These are phyloP conservation scores for Gossypium herbaceum DNA, from an alignment of 345 rosid species.

Conservation along the genomic window DNA sequence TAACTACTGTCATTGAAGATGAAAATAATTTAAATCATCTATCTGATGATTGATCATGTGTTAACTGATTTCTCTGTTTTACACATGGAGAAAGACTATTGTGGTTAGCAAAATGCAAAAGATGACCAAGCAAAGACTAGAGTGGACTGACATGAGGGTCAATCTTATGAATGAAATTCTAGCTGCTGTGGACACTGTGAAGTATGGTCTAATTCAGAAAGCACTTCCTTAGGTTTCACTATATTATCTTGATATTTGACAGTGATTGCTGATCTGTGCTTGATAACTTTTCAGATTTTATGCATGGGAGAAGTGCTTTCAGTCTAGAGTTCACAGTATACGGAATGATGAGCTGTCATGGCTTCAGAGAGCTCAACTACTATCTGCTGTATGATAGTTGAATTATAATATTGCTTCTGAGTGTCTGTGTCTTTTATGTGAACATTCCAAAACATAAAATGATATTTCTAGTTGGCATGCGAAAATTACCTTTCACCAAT, in stretches of 20 bases:
- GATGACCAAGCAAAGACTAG: slow-evolving; percentile 83
- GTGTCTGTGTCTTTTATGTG: neutral
- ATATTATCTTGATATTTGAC: slow-evolving; percentile 1
- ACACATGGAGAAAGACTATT: slow-evolving; percentile 45
- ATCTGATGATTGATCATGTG: neutral
- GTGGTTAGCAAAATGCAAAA: slow-evolving; percentile 83
- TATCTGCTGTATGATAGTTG: slow-evolving; percentile 65
- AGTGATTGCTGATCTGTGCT: slow-evolving; percentile 5
- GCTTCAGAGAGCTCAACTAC: slow-evolving; percentile 76
- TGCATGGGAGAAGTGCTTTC: slow-evolving; percentile 96
- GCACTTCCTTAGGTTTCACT: slow-evolving; percentile 7
- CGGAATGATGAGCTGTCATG: slow-evolving; percentile 80
- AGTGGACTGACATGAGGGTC: slow-evolving; percentile 90
- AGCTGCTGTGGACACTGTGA: slow-evolving; percentile 92
- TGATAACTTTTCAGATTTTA: slow-evolving; percentile 56
- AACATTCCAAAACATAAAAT: neutral
- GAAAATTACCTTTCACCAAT: neutral
- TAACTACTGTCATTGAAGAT: neutral
- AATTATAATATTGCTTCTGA: neutral
- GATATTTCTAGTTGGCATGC: neutral
- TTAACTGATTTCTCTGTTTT: slow-evolving; percentile 10
- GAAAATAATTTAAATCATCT: neutral
- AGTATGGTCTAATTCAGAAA: slow-evolving; percentile 42
- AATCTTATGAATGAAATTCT: slow-evolving; percentile 83
- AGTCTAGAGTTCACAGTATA: slow-evolving; percentile 58